These are phyloP conservation scores for Alloteropsis angusta DNA, from an alignment of 202 grass and related monocot genomes.

Conservation along the genomic window DNA sequence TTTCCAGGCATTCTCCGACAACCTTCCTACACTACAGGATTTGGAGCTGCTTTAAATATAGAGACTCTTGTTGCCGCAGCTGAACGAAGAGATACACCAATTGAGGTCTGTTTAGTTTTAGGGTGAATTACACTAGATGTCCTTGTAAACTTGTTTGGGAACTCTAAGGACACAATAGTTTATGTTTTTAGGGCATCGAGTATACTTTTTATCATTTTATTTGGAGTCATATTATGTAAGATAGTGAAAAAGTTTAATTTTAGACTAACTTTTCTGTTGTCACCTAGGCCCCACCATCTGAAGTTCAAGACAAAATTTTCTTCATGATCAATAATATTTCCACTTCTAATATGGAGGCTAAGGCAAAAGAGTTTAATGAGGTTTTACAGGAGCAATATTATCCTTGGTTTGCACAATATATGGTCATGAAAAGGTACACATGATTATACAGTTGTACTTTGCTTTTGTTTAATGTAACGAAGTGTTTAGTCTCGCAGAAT, in stretches of 20 bases:
- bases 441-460: neutral
- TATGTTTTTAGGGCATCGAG: neutral
- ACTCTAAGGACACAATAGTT: neutral
- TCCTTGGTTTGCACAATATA: constrained; percentile 95
- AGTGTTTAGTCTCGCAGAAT: neutral
- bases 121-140: neutral
- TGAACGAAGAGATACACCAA: constrained; percentile 74
- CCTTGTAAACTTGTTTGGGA: neutral
- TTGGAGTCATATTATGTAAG: neutral
- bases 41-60: constrained; percentile 91
- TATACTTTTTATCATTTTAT: constrained; percentile 16
- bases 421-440: constrained; percentile 96
- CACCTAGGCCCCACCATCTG: constrained; percentile 66
- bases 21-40: constrained; percentile 67
- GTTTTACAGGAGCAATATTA: constrained; percentile 69
- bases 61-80: constrained; percentile 96
- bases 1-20: constrained; percentile 58
- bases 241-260: constrained; percentile 1
- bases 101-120: constrained; percentile 55
- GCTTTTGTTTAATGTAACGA: neutral
- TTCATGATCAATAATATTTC: constrained; percentile 99
- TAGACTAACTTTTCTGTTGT: constrained; percentile 26
- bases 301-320: constrained; percentile 95
- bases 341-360: constrained; percentile 71
- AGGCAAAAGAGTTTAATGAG: constrained; percentile 87